A percentile compares a stretch with the other conserved stretches of the same genome.
These are phyloP conservation scores for Akebia trifoliata DNA, from an alignment of 164 flowering plant species.

Conservation along the genomic window DNA sequence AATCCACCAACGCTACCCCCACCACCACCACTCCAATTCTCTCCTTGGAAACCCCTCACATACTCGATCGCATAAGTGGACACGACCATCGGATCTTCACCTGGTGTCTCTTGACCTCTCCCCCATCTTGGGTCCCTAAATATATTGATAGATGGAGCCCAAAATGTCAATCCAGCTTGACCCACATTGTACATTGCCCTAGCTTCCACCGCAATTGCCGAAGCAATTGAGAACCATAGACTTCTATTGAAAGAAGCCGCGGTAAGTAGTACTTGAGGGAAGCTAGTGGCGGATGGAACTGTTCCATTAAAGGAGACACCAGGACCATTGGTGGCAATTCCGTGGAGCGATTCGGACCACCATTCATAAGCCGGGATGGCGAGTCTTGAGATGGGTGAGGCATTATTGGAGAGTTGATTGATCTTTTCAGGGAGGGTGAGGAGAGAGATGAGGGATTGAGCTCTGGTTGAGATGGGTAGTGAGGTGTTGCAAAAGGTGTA, in stretches of 20 bases:
- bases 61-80: slow-evolving; percentile 56
- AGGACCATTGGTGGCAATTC: slow-evolving; percentile 74
- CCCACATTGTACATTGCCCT: slow-evolving; percentile 75
- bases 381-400: slow-evolving; percentile 45
- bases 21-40: slow-evolving; percentile 8
- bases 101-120: slow-evolving; percentile 90
- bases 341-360: slow-evolving; percentile 91
- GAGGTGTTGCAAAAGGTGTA: slow-evolving; percentile 66
- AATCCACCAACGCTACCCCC: slow-evolving; percentile 1
- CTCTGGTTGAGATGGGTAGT: slow-evolving; percentile 45
- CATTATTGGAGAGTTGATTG: slow-evolving; percentile 56
- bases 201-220: slow-evolving; percentile 57
- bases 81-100: slow-evolving; percentile 74
- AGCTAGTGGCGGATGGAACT: slow-evolving; percentile 50
- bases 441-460: slow-evolving; percentile 53
- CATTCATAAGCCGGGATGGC: slow-evolving; percentile 70
- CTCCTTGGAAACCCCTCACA: slow-evolving; percentile 68
- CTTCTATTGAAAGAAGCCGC: slow-evolving; percentile 61
- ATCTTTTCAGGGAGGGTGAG: slow-evolving; percentile 66
- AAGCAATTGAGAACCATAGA: slow-evolving; percentile 50
- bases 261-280: slow-evolving; percentile 65
- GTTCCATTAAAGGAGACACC: slow-evolving; percentile 63
- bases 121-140: slow-evolving; percentile 96
- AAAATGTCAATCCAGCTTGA: slow-evolving; percentile 74
- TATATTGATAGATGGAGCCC: slow-evolving; percentile 78